Conservation (phyloP, 2,329 filamentous ascomycete genomes). For the Calonectria henricotiae region DNA sequence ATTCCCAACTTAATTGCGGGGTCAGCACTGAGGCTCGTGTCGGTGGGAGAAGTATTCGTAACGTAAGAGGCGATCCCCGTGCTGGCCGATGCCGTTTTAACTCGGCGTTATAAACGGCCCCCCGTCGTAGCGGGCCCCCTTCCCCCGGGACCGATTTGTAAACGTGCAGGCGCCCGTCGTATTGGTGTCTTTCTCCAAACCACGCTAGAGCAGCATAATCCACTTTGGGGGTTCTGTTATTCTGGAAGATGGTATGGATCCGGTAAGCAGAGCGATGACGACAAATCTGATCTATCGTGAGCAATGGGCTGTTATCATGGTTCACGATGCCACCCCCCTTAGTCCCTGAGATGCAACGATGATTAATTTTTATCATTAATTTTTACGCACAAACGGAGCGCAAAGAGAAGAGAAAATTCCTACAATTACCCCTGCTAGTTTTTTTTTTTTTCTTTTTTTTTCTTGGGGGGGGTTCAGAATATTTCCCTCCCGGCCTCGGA, state of each 20-base stretch:
- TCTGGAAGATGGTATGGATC: slow-evolving; percentile 17
- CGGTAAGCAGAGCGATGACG: slow-evolving; percentile 18
- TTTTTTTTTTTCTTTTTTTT: too few relatives aligned
- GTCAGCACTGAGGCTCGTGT: slow-evolving; percentile 17
- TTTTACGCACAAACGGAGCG: background rate
- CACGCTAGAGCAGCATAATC: slow-evolving; percentile 6
- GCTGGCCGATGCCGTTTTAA: slow-evolving; percentile 9
- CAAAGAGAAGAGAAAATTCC: background rate
- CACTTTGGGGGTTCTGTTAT: slow-evolving; percentile 22
- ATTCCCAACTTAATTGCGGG: slow-evolving; percentile 19
- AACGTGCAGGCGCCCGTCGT: slow-evolving; percentile 1
- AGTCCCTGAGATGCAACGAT: background rate
- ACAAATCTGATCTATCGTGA: slow-evolving; percentile 6
- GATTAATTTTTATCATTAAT: background rate
- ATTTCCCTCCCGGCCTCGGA: background rate
- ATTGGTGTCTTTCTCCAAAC: background rate
- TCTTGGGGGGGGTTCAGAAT: too few relatives aligned
- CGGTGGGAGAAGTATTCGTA: background rate
- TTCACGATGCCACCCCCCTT: background rate
- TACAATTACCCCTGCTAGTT: background rate
- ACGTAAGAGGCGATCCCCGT: slow-evolving; percentile 7
- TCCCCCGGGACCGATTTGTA: background rate
- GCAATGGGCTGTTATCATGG: background rate
- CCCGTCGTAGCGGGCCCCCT: background rate
- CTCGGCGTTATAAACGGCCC: slow-evolving; percentile 23